These are phyloP conservation scores for Trichoderma lentiforme DNA, from an alignment of 2,329 filamentous ascomycete genomes.

Conservation along the genomic window DNA sequence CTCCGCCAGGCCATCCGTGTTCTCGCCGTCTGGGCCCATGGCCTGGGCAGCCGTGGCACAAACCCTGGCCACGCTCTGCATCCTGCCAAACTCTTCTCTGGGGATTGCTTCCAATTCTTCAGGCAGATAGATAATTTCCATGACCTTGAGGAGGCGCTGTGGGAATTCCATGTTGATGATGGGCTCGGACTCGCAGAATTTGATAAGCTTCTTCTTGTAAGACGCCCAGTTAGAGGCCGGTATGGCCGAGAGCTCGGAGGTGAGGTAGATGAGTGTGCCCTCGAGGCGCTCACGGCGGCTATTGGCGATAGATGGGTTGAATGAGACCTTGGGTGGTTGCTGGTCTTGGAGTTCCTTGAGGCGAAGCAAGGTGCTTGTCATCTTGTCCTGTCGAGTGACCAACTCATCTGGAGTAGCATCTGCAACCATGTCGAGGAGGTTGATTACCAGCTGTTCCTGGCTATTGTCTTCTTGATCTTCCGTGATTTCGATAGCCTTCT, in stretches of 20 bases:
- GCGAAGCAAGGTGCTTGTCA: background rate
- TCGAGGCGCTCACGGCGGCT: constrained; percentile 13
- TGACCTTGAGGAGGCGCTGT: constrained; percentile 25
- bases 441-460: background rate
- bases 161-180: constrained; percentile 21
- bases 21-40: constrained; percentile 25
- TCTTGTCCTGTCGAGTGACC: background rate
- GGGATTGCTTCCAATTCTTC: constrained; percentile 30
- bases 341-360: constrained; percentile 9
- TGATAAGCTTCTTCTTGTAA: constrained; percentile 26
- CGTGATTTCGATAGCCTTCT: background rate
- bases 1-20: constrained; percentile 15
- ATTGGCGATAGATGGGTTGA: background rate
- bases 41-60: constrained; percentile 28
- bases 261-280: background rate
- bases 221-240: constrained; percentile 22
- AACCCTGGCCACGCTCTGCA: constrained; percentile 26
- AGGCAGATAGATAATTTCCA: constrained; percentile 26
- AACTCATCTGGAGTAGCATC: background rate
- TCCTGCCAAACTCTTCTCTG: constrained; percentile 26
- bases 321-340: background rate
- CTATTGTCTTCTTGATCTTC: background rate
- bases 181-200: constrained; percentile 18
- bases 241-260: constrained; percentile 21
- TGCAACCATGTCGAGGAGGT: background rate